Percentiles rank a stretch among this genome's conserved stretches.
Conservation (phyloP, 2,329 filamentous ascomycete genomes). For the Pleoardoris graminearum region DNA sequence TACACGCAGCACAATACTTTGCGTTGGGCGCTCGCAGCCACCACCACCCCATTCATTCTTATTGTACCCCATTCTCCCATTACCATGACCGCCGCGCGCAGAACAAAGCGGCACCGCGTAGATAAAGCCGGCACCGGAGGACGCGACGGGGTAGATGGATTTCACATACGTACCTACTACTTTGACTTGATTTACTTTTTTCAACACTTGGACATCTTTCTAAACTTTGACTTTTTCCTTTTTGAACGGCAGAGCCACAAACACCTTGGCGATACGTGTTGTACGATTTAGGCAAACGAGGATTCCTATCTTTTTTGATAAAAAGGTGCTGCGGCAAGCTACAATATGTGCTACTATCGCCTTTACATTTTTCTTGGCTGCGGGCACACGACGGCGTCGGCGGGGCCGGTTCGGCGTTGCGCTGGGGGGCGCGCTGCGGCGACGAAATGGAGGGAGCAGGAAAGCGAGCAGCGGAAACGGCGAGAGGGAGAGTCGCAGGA, state of each 20-base stretch:
- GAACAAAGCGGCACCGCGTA: neutral
- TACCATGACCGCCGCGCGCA: neutral
- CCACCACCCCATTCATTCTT: neutral
- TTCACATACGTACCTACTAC: too few relatives aligned
- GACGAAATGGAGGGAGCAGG: neutral
- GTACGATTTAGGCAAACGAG: too few relatives aligned
- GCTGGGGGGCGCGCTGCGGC: slow-evolving; percentile 17
- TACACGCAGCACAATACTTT: neutral
- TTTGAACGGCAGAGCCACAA: too few relatives aligned
- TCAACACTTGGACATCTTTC: too few relatives aligned
- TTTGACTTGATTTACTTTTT: too few relatives aligned
- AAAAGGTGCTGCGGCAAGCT: too few relatives aligned
- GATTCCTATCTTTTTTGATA: too few relatives aligned
- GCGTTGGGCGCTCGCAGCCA: too few relatives aligned
- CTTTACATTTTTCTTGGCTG: slow-evolving; percentile 49
- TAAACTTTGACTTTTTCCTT: too few relatives aligned
- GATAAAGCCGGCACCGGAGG: too few relatives aligned
- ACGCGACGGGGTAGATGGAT: too few relatives aligned
- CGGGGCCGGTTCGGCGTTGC: slow-evolving; percentile 42
- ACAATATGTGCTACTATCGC: slow-evolving; percentile 49
- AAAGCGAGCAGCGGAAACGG: neutral
- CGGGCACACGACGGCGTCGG: slow-evolving; percentile 46
- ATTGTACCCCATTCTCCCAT: neutral
- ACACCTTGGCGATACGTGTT: too few relatives aligned
- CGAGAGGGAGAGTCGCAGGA: neutral